phyloP scores from a whole-genome alignment of 2,329 filamentous ascomycete species.

The Karstenula rhodostoma region DNA sequence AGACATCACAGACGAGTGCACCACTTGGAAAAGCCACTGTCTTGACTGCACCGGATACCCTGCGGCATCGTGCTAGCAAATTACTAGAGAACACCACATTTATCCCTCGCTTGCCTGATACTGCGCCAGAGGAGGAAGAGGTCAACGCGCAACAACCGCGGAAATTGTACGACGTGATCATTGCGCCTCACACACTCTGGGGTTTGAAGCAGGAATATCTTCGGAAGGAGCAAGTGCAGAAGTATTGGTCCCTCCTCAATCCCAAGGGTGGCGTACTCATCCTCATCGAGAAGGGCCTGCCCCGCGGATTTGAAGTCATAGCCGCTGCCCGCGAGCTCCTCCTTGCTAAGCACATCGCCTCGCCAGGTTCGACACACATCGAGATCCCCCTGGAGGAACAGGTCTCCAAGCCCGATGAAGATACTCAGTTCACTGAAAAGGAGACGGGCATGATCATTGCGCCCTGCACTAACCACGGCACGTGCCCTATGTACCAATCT shows the following conservation, averaged over 20 bases:
- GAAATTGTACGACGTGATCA: constrained; percentile 88
- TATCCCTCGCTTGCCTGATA: constrained; percentile 88
- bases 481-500: constrained; percentile 86
- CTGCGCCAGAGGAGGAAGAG: constrained; percentile 69
- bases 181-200: constrained; percentile 86
- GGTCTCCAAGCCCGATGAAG: constrained; percentile 48
- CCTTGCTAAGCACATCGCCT: constrained; percentile 76
- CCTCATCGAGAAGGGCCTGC: constrained; percentile 88
- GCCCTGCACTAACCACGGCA: constrained; percentile 84
- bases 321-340: constrained; percentile 83
- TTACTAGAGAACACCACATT: constrained; percentile 91
- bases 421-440: constrained; percentile 52
- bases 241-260: constrained; percentile 86
- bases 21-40: constrained; percentile 80
- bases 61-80: constrained; percentile 77
- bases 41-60: constrained; percentile 75
- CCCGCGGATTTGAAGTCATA: constrained; percentile 90
- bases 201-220: constrained; percentile 77
- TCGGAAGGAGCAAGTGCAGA: constrained; percentile 81
- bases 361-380: constrained; percentile 61
- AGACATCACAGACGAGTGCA: constrained; percentile 39
- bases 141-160: constrained; percentile 53
- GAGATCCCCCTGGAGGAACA: constrained; percentile 49
- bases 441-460: constrained; percentile 69
- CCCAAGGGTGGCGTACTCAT: constrained; percentile 87